These are phyloP conservation scores for Hamamelis virginiana DNA, from an alignment of 164 flowering plant genomes.

Conservation along the genomic window DNA sequence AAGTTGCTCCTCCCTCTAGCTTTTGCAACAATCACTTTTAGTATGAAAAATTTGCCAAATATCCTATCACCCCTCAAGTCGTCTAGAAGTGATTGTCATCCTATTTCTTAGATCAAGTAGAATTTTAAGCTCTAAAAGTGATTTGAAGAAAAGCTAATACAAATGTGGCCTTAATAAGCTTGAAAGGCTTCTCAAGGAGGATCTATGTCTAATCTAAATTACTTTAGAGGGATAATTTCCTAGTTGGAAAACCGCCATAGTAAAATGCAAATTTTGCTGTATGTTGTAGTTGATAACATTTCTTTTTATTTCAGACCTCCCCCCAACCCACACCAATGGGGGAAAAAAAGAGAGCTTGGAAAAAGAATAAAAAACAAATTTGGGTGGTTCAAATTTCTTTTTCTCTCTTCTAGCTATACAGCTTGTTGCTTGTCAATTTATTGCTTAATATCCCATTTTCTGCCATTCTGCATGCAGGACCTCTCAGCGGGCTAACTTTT, in stretches of 20 bases:
- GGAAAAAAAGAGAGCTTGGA: background rate
- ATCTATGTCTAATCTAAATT: background rate
- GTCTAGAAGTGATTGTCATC: too few relatives aligned
- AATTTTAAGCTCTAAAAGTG: too few relatives aligned
- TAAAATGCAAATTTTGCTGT: background rate
- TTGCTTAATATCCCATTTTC: background rate
- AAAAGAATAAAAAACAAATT: background rate
- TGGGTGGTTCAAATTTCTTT: background rate
- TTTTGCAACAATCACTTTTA: too few relatives aligned
- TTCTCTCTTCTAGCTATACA: background rate
- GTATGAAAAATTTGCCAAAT: too few relatives aligned
- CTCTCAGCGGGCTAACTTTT: slow-evolving; percentile 18
- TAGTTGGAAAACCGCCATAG: background rate
- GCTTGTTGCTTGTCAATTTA: background rate
- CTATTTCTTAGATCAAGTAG: too few relatives aligned
- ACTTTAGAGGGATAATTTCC: background rate
- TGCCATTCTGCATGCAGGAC: slow-evolving; percentile 18
- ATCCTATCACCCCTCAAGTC: too few relatives aligned
- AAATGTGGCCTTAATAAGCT: too few relatives aligned
- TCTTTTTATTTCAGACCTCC: background rate
- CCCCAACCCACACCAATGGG: too few relatives aligned
- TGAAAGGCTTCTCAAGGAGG: too few relatives aligned
- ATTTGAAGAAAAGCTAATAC: too few relatives aligned
- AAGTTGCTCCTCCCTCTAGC: too few relatives aligned
- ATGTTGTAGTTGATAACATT: background rate